Base-by-base conservation (phyloP, 768 basidiomycete genomes). In the Suillus lakei region DNA sequence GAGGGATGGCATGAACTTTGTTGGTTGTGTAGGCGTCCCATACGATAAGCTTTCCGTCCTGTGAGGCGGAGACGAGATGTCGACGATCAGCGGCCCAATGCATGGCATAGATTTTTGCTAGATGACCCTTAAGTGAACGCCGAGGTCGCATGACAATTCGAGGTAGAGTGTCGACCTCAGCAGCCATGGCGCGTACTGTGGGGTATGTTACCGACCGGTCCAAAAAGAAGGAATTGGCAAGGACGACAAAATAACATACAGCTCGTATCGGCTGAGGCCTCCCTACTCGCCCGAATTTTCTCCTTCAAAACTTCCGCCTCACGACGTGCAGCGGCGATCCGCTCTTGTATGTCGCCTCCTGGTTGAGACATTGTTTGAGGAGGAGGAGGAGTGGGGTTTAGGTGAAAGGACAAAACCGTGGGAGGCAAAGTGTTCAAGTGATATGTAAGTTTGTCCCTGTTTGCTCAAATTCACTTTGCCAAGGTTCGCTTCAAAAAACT, bases 1-100 rank as follows among this genome's bases (percentile, higher is more conserved):
- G 84, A 60, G 97, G 97, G 77, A 99, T 99, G 71, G 97, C 97
- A 75, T 99, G 98, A 66, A 99, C 97, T 84, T 99, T 99, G 87
- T 99, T 99, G 65, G 96, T 98, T n/a, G 97, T 99, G 80, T 99
- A 99, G 60, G 97, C 97, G 79, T 99, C 97, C 97, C 97, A 99
- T 62, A 99, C 97, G 76, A 99, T 99, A 65, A 99, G 88, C 79
- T 99, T 99, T 61, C 97, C 97, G 76, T 99, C 97, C 77, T 99
- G 97, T 3, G 97, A 99, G n/a, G 97, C 97, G 18, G 98, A 99
- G 41, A 99, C 97, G 66, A 99, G 88, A 83, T 99, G 97, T 72
- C 98, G 86, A 74, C 95, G 88, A 83, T 99, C 97, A 61, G 92
- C 90, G 39, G 97, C 92, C 98, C 98, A 99, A 79, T 99, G 98